phyloP scores from a whole-genome alignment of 2,329 filamentous ascomycete genomes.

The Nannizziopsis barbatae region DNA sequence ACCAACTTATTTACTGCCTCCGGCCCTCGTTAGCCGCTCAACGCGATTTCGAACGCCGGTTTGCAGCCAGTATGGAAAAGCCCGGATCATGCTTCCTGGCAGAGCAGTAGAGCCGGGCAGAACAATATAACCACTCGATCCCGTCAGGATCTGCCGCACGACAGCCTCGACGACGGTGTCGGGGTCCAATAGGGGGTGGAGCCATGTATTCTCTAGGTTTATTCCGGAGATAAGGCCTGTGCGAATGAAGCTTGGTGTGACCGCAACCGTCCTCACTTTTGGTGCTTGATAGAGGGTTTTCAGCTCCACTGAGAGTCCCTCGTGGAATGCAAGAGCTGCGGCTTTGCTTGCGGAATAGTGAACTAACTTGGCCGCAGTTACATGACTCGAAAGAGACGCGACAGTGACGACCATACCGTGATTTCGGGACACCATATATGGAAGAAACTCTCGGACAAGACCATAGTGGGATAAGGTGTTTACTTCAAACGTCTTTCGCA shows the following conservation, averaged over 20 bases:
- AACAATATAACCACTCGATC: constrained; percentile 47
- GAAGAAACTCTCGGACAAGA: constrained; percentile 56
- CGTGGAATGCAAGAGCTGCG: constrained; percentile 55
- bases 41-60: constrained; percentile 38
- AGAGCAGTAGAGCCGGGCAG: constrained; percentile 42
- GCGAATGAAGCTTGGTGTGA: constrained; percentile 53
- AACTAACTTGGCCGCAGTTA: constrained; percentile 51
- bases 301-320: constrained; percentile 51
- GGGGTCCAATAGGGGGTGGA: constrained; percentile 46
- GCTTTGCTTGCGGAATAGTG: constrained; percentile 60
- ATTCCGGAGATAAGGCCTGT: constrained; percentile 52
- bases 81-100: constrained; percentile 33
- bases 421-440: constrained; percentile 50
- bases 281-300: constrained; percentile 50
- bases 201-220: constrained; percentile 39
- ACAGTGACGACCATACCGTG: constrained; percentile 66
- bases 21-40: constrained; percentile 21
- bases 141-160: constrained; percentile 48
- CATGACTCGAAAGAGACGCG: constrained; percentile 52
- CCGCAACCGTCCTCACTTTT: constrained; percentile 53
- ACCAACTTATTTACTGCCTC: background rate
- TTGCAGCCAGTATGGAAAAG: constrained; percentile 54
- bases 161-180: constrained; percentile 56
- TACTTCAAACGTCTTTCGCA: constrained; percentile 59
- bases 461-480: constrained; percentile 59